Percentiles rank a stretch among this genome's conserved stretches.
Evolutionary conservation across 768 basidiomycete genomes (phyloP).

Genomic region (Boletus huronensis): DNA sequence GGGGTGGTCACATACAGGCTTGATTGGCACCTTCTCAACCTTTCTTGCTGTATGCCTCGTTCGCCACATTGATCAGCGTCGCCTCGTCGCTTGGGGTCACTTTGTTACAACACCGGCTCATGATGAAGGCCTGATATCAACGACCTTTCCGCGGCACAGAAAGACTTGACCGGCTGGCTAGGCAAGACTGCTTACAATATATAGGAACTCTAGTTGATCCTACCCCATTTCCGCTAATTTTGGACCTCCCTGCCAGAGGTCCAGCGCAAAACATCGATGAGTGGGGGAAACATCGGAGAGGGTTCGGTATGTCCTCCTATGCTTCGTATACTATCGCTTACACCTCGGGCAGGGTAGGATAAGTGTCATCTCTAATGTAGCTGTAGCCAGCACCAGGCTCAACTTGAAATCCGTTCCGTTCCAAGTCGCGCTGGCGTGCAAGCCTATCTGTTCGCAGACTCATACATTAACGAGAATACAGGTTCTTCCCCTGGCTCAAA

Average conservation of each 20-base stretch:
- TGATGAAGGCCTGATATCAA: background rate
- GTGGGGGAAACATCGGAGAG: too few species aligned
- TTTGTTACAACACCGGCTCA: background rate
- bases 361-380: too few species aligned
- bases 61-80: slow-evolving; percentile 1
- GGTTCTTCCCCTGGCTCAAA: background rate
- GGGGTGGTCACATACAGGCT: slow-evolving; percentile 10
- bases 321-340: too few species aligned
- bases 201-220: too few species aligned
- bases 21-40: slow-evolving; percentile 4
- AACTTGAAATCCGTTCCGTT: background rate
- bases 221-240: too few species aligned
- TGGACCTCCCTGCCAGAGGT: too few species aligned
- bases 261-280: too few species aligned
- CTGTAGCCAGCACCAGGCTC: background rate
- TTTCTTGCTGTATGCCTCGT: slow-evolving; percentile 13
- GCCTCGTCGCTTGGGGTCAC: background rate
- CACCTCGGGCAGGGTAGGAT: too few species aligned
- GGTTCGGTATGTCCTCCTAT: too few species aligned
- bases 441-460: background rate
- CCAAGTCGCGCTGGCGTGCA: background rate
- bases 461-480: background rate
- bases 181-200: background rate
- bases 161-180: background rate
- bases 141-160: background rate